Evolutionary conservation across 345 rosid species (phyloP), one percentile per base, ranked within the genome.

Genomic region (Noccaea bulbosa): DNA sequence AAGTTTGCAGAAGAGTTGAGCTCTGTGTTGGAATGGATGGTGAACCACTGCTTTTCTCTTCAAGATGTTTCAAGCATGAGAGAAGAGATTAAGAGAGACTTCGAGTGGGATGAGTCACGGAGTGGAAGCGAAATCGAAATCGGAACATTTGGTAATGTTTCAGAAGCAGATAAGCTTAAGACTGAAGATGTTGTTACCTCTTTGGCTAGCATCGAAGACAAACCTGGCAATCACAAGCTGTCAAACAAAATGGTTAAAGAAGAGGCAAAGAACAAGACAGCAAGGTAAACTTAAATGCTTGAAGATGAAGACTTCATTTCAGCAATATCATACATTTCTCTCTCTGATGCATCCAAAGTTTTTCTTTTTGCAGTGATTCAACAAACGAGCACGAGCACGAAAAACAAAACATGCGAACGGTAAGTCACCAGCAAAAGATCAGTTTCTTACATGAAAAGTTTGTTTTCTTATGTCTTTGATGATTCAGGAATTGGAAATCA

Each of bases 61-160:
- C 97, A 91, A 84, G 95, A 91, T 81, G 96, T 89, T 85, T 83
- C 97, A 62, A 86, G 88, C 90, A 93, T 86, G 92, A 86, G 76
- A 78, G 83, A 87, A 62, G 91, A 79, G 65, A 76, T 87, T 24
- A 82, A 81, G 81, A 89, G 85, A 79, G 83, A 83, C 47, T 78
- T 80, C 30, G 84, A 89, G 34, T 82, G 91, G 88, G 96, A 87
- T 75, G 97, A 84, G 54, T 54, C 87, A 8, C 71, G 58, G 40
- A 85, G 87, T 72, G 99, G 83, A 82, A 72, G 81, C 41, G 90
- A 91, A 82, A 76, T 77, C 41, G 97, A 85, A 53, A 79, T 62
- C 52, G 88, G 87, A 55, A 41, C 54, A 53, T 11, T 56, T 35
- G 7, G 71, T 79, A 81, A 78, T 55, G 43, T 60, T 35, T 72